Base-by-base conservation (phyloP, 192 early-diverging fungal genomes). In the Geranomyces michiganensis region DNA sequence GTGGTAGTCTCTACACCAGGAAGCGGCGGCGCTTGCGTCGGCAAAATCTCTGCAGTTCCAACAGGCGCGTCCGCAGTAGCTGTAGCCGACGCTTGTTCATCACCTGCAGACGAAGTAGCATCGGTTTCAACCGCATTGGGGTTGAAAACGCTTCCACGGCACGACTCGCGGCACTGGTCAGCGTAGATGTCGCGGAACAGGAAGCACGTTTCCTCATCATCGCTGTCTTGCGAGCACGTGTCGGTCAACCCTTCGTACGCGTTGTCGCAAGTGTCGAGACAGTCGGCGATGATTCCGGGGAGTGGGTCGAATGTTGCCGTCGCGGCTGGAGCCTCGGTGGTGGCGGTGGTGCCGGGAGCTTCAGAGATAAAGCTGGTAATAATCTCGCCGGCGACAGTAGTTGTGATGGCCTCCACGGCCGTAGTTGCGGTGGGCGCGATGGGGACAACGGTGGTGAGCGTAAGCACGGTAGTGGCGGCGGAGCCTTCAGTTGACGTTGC, bases 251-350 rank as follows among this genome's bases (percentile, higher is more conserved):
- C 12, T 6, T 32, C 30, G 58, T 60, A 60, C 3, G 58, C 58
- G 27, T 60, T 60, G 58, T 60, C 58, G 31, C 58, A 60, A 27
- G 22, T 60, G 58, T 60, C 58, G 22, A 60, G 58, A 27, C 58
- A 60, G 58, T 60, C 58, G 22, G 27, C 15, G 30, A 60, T 60
- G 30, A 32, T 29, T 7, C 27, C 58, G 4, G 58, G 31, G 17
- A 60, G 22, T 6, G 51, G 51, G n/a, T n/a, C 51, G 24, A 53
- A n/a, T 26, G 51, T 53, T 7, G 51, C 51, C 7, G 51, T 24
- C 7, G 51, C 51, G 51, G 24, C 15, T 15, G 51, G 7, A 41
- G 36, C 36, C 36, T 41, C 36, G 36, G 36, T 41, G 36, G 36
- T 41, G 36, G 36, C 10, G 36, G 36, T 41, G 3, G 36, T 10